Base-by-base conservation (phyloP, 768 basidiomycete genomes). In the Suillus spraguei region DNA sequence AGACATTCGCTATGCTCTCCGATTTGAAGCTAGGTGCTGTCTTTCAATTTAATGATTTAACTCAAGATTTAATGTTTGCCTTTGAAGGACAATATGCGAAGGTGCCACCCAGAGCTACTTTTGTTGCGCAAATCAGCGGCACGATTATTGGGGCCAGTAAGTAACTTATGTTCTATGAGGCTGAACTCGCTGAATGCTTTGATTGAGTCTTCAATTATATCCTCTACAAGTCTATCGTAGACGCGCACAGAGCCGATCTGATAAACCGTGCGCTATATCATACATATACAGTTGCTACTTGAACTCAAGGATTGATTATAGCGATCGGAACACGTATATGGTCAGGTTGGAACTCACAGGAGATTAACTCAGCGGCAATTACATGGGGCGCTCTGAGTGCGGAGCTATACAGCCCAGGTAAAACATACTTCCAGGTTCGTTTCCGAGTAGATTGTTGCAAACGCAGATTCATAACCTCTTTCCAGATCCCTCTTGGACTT, bases 51-150 rank as follows among this genome's bases (percentile, higher is more conserved):
- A 28, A 32, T 60, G 36, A 61, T 41, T 71, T 69, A 55, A 59
- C 67, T 1, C 64, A 20, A 39, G 35, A 36, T 28, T 22, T 61
- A 32, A 44, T 2, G 66, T 22, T 28, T 39, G 70, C 84, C 36
- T 85, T 85, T 68, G 74, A 85, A 20, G 85, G 83, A 14, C 83
- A 85, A 65, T 85, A 85, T 68, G 81, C 76, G 32, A 86, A 87
- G 69, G 74, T 86, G 55, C 81, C 83, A 2, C 85, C 84, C 7
- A 71, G 81, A 11, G 67, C 77, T 20, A 84, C 84, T 1, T 86
- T 87, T 63, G 71, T 68, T 11, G 76, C 78, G 5, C 85, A 85
- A 66, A 71, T 86, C 77, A 75, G 63, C 5, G 83, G 84, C 1
- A 82, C 82, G 13, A 80, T 85, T 60, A 68, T 85, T 36, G 83